Conservation (phyloP, 495 filamentous ascomycete genomes). For the Penicillium maclennaniae region DNA sequence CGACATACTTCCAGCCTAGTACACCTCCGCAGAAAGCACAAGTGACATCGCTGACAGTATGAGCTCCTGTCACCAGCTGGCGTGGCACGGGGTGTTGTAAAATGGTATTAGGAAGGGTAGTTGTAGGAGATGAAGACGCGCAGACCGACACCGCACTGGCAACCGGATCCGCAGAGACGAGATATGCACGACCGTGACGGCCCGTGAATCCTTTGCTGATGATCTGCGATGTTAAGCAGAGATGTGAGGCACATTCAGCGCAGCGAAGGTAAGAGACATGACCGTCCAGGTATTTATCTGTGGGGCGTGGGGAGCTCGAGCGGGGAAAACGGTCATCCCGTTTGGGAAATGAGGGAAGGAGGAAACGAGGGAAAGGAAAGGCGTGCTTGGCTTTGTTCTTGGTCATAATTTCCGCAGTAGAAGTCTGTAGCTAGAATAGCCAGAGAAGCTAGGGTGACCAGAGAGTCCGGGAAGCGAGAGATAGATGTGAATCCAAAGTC, state of each 20-base stretch:
- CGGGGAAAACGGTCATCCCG: slow-evolving; percentile 20
- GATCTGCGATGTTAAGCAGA: slow-evolving; percentile 74
- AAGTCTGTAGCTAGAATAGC: background rate
- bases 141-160: slow-evolving; percentile 28
- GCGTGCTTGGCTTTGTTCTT: slow-evolving; percentile 11
- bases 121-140: slow-evolving; percentile 30
- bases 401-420: slow-evolving; percentile 6
- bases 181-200: slow-evolving; percentile 88
- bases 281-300: slow-evolving; percentile 42
- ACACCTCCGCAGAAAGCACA: slow-evolving; percentile 62
- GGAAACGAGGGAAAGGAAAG: slow-evolving; percentile 42
- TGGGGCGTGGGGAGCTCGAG: slow-evolving; percentile 12
- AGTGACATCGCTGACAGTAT: slow-evolving; percentile 55
- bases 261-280: slow-evolving; percentile 67
- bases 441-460: background rate
- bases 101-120: slow-evolving; percentile 50
- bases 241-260: slow-evolving; percentile 65
- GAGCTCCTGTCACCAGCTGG: slow-evolving; percentile 72
- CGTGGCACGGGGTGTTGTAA: slow-evolving; percentile 62
- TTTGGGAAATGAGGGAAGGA: slow-evolving; percentile 50
- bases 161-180: slow-evolving; percentile 54
- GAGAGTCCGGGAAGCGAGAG: background rate
- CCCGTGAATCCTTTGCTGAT: slow-evolving; percentile 91
- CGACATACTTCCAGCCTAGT: slow-evolving; percentile 92
- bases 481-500: background rate